A percentile compares a stretch with the other conserved stretches of the same genome.
Evolutionary conservation across 164 flowering plant species (phyloP).

Genomic region (Stephania japonica): DNA sequence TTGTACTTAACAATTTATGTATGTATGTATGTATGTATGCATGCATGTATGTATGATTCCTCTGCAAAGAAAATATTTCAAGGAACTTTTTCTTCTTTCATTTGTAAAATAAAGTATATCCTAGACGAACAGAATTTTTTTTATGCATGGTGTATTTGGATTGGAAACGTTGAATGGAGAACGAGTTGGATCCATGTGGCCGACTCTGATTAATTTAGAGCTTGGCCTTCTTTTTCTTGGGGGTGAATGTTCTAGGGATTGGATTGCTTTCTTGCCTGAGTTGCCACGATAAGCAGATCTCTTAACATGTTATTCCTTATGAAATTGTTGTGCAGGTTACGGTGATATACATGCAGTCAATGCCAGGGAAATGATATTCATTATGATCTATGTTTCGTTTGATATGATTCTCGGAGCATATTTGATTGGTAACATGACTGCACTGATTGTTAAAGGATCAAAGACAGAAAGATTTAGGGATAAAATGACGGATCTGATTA

Average conservation of each 20-base stretch:
- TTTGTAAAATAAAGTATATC: too few species aligned
- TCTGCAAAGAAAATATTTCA: too few species aligned
- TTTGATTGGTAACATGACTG: constrained; percentile 82
- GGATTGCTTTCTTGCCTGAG: not conserved
- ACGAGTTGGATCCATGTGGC: too few species aligned
- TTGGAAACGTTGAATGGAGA: too few species aligned
- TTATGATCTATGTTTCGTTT: constrained; percentile 72
- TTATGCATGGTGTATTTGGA: too few species aligned
- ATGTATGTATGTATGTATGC: too few species aligned
- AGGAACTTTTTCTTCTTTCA: too few species aligned
- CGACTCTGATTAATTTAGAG: too few species aligned
- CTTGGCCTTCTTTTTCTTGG: too few species aligned
- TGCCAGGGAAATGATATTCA: constrained; percentile 72
- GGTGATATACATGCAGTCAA: constrained; percentile 89
- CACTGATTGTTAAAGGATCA: constrained; percentile 77
- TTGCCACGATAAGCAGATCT: not conserved
- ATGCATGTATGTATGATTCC: too few species aligned
- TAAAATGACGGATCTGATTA: constrained; percentile 65
- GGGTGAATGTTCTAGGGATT: not conserved
- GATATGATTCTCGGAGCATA: constrained; percentile 88
- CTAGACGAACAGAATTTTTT: too few species aligned
- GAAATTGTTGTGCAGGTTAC: constrained; percentile 42
- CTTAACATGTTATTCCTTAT: not conserved
- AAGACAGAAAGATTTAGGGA: constrained; percentile 76
- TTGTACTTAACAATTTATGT: too few species aligned